A percentile compares a stretch with the other conserved stretches of the same genome.
Conservation (phyloP, 176 grass and related monocot species). For the Musa schizocarpa region DNA sequence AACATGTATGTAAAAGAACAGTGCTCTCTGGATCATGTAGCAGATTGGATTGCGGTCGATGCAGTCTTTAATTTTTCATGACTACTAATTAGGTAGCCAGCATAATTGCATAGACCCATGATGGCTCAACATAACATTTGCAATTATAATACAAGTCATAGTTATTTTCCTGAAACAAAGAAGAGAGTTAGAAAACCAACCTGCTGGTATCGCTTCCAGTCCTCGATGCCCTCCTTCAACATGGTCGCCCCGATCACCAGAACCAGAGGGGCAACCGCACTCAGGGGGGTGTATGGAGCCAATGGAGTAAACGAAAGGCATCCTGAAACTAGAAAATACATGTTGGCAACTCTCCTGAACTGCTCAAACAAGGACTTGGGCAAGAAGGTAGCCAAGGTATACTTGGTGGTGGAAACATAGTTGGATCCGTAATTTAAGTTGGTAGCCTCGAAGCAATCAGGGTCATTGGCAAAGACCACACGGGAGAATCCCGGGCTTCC, state of each 20-base stretch:
- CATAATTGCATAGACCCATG: background rate
- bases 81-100: background rate
- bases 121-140: background rate
- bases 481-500: constrained; percentile 70
- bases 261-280: constrained; percentile 38
- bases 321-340: constrained; percentile 57
- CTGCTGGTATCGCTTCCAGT: constrained; percentile 62
- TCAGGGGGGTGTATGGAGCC: constrained; percentile 40
- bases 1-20: background rate
- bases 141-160: background rate
- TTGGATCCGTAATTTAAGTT: constrained; percentile 18
- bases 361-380: constrained; percentile 94
- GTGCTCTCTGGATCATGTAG: background rate
- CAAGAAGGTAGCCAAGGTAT: constrained; percentile 52
- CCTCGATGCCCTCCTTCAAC: constrained; percentile 76
- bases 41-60: background rate
- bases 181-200: constrained; percentile 15
- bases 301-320: constrained; percentile 39
- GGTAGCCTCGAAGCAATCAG: background rate
- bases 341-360: constrained; percentile 77
- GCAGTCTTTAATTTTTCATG: background rate
- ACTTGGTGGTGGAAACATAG: constrained; percentile 78
- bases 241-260: constrained; percentile 60
- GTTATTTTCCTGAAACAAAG: background rate
- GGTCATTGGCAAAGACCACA: constrained; percentile 36